Percentiles rank a stretch among this genome's conserved stretches.
Evolutionary conservation across 2,329 filamentous ascomycete species (phyloP).

Genomic region (Penicillium sp.): DNA sequence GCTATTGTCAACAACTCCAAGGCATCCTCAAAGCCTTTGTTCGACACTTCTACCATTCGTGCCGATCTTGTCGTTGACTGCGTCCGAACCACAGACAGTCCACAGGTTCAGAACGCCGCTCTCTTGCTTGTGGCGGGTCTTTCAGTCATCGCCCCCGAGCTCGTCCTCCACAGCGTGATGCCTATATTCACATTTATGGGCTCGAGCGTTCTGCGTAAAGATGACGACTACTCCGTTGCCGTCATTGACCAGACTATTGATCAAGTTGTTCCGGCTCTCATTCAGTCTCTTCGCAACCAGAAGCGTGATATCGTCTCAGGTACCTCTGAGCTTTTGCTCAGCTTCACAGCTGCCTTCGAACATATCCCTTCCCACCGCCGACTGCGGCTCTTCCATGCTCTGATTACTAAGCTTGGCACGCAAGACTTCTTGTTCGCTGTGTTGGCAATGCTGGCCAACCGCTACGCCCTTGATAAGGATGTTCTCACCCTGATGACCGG

Average conservation of each 20-base stretch:
- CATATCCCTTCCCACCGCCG: constrained; percentile 87
- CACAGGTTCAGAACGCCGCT: constrained; percentile 88
- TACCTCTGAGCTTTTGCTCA: constrained; percentile 83
- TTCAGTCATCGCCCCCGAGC: constrained; percentile 78
- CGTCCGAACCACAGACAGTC: constrained; percentile 83
- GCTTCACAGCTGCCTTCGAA: constrained; percentile 93
- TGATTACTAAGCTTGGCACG: constrained; percentile 78
- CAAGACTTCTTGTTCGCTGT: constrained; percentile 85
- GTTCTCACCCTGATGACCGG: constrained; percentile 70
- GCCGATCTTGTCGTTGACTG: constrained; percentile 90
- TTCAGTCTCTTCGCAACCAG: constrained; percentile 71
- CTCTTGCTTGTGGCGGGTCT: constrained; percentile 81
- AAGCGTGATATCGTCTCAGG: constrained; percentile 74
- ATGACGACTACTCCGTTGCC: constrained; percentile 93
- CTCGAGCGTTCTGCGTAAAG: constrained; percentile 80
- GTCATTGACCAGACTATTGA: constrained; percentile 93
- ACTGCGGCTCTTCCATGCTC: constrained; percentile 72
- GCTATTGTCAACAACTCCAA: constrained; percentile 77
- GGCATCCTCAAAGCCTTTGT: constrained; percentile 40
- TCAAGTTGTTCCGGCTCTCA: constrained; percentile 85
- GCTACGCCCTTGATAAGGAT: constrained; percentile 70
- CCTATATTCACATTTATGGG: constrained; percentile 99
- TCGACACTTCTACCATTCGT: constrained; percentile 74
- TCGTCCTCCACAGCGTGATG: constrained; percentile 96
- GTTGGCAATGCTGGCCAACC: constrained; percentile 82